Conservation (phyloP, 257 asterid species). For the Fraxinus pennsylvanica region DNA sequence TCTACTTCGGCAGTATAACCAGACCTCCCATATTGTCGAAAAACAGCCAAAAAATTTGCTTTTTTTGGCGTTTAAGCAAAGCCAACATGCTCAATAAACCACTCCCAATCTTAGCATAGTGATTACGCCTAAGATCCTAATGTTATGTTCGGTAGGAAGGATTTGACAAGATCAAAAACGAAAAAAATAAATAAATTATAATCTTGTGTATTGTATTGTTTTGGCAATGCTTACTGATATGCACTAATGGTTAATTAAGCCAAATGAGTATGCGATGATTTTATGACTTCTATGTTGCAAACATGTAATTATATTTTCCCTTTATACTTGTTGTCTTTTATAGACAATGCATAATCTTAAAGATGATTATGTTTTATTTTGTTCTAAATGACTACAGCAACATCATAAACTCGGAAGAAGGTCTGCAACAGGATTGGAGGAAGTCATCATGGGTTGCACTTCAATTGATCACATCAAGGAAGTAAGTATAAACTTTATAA, state of each 20-base stretch:
- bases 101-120: neutral
- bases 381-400: constrained; percentile 37
- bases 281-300: constrained; percentile 28
- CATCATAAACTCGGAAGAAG: constrained; percentile 75
- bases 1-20: too few species aligned
- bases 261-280: neutral
- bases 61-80: too few species aligned
- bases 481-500: constrained; percentile 52
- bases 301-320: constrained; percentile 36
- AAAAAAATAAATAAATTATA: neutral
- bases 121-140: neutral
- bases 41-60: too few species aligned
- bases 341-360: constrained; percentile 76
- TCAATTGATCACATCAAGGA: constrained; percentile 64
- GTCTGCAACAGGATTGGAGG: constrained; percentile 96
- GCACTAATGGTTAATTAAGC: neutral
- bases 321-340: constrained; percentile 34
- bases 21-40: too few species aligned
- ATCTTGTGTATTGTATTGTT: neutral
- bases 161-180: neutral
- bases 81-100: too few species aligned
- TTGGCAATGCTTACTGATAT: neutral
- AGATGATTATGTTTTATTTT: constrained; percentile 53
- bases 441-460: constrained; percentile 97
- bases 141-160: neutral